Conservation (phyloP, 1,139 yeast species). For the Debaryomyces robertsiae region DNA sequence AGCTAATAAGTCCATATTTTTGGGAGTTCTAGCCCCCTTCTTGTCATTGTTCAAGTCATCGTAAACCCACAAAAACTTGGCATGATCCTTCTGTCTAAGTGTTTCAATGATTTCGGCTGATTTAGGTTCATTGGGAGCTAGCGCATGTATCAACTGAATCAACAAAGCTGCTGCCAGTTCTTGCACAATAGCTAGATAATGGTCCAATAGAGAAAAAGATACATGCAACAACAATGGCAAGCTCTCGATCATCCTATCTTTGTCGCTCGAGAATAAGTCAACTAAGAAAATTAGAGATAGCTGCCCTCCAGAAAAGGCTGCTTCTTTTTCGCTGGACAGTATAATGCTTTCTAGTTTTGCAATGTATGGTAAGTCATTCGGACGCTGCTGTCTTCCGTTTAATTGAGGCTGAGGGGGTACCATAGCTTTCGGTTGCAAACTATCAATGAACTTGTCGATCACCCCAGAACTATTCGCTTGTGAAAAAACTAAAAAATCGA, state of each 20-base stretch:
- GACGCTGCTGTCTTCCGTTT: neutral
- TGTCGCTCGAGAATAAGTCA: slow-evolving; percentile 68
- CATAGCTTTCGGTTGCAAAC: slow-evolving; percentile 83
- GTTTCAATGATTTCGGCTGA: slow-evolving; percentile 55
- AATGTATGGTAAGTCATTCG: slow-evolving; percentile 59
- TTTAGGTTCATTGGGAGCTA: slow-evolving; percentile 57
- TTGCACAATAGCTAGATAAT: slow-evolving; percentile 79
- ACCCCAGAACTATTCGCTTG: slow-evolving; percentile 58
- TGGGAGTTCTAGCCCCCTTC: slow-evolving; percentile 84
- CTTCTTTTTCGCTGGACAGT: slow-evolving; percentile 64
- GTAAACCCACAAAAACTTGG: slow-evolving; percentile 69
- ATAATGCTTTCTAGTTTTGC: slow-evolving; percentile 68
- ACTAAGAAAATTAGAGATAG: slow-evolving; percentile 81
- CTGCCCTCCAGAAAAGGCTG: slow-evolving; percentile 86
- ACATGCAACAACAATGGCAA: slow-evolving; percentile 84
- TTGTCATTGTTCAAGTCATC: slow-evolving; percentile 81
- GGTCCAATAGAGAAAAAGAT: slow-evolving; percentile 80
- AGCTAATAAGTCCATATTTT: slow-evolving; percentile 79
- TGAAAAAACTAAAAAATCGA: slow-evolving; percentile 68
- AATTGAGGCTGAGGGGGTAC: slow-evolving; percentile 61
- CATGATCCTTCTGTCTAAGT: slow-evolving; percentile 49
- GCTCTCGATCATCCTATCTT: slow-evolving; percentile 55
- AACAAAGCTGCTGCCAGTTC: slow-evolving; percentile 81
- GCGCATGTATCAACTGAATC: slow-evolving; percentile 69
- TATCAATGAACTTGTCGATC: slow-evolving; percentile 65